phyloP scores from a whole-genome alignment of 108 stramenopile species.

The Chaetoceros muelleri region DNA sequence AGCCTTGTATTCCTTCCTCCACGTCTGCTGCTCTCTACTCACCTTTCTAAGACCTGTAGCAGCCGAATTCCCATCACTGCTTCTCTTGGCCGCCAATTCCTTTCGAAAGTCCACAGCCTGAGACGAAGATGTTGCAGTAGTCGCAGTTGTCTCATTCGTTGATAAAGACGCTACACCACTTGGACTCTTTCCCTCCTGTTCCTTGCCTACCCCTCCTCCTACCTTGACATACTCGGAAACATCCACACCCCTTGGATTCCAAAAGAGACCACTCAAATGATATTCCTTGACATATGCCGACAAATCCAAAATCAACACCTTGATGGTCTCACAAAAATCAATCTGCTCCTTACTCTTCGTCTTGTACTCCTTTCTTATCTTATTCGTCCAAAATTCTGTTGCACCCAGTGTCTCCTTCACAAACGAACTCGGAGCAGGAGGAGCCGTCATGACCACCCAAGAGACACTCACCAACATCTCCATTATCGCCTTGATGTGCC shows the following conservation, averaged over 20 bases:
- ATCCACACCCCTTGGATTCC: constrained; percentile 77
- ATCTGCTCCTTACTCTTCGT: constrained; percentile 72
- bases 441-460: constrained; percentile 60
- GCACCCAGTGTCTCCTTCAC: constrained; percentile 80
- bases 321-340: constrained; percentile 84
- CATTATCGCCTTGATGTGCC: constrained; percentile 63
- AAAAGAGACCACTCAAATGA: constrained; percentile 85
- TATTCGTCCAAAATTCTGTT: constrained; percentile 93
- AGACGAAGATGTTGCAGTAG: constrained; percentile 4
- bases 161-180: constrained; percentile 24
- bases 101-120: constrained; percentile 19
- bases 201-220: constrained; percentile 44
- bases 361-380: constrained; percentile 89
- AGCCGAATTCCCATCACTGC: constrained; percentile 65
- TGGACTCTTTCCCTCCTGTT: constrained; percentile 17
- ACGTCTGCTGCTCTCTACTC: constrained; percentile 88
- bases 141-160: constrained; percentile 9
- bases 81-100: constrained; percentile 58
- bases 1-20: constrained; percentile 85
- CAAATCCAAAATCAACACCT: constrained; percentile 63
- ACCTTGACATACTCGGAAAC: constrained; percentile 42
- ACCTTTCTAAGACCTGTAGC: constrained; percentile 91
- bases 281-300: constrained; percentile 76
- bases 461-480: constrained; percentile 68
- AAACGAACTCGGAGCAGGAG: constrained; percentile 52